Evolutionary conservation across 108 stramenopile species (phyloP).

Genomic region (Hondaea fermentalgiana): DNA sequence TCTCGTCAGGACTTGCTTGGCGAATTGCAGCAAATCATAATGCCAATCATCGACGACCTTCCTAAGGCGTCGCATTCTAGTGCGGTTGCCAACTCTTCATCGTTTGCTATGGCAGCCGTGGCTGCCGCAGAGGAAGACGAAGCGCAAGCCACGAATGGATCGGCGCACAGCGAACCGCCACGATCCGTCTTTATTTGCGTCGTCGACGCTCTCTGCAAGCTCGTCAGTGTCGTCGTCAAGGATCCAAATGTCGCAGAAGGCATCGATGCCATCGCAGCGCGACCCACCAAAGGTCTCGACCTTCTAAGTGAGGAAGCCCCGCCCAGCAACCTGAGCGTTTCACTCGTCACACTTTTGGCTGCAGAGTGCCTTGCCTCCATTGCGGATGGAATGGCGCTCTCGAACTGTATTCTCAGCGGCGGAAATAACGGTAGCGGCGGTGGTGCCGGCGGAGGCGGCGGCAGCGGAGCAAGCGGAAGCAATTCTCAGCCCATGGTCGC

Average conservation of each 20-base stretch:
- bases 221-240: not conserved
- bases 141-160: not conserved
- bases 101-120: too few relatives aligned
- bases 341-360: not conserved
- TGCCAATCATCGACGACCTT: not conserved
- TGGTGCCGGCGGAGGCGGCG: too few relatives aligned
- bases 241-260: not conserved
- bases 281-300: slow-evolving; percentile 10
- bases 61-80: too few relatives aligned
- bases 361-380: slow-evolving; percentile 6
- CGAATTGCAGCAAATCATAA: not conserved
- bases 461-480: too few relatives aligned
- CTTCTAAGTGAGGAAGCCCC: not conserved
- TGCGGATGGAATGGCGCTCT: not conserved
- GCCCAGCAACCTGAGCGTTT: not conserved
- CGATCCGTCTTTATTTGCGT: not conserved
- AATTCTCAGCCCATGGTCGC: not conserved
- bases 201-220: slow-evolving; percentile 4
- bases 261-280: slow-evolving; percentile 9
- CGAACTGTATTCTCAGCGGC: not conserved
- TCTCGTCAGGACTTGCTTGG: not conserved
- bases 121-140: not conserved
- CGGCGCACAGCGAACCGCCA: not conserved
- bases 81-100: too few relatives aligned
- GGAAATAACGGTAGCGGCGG: not conserved